Base-by-base conservation (phyloP, 2,329 filamentous ascomycete genomes). In the Alternaria ethzedia region DNA sequence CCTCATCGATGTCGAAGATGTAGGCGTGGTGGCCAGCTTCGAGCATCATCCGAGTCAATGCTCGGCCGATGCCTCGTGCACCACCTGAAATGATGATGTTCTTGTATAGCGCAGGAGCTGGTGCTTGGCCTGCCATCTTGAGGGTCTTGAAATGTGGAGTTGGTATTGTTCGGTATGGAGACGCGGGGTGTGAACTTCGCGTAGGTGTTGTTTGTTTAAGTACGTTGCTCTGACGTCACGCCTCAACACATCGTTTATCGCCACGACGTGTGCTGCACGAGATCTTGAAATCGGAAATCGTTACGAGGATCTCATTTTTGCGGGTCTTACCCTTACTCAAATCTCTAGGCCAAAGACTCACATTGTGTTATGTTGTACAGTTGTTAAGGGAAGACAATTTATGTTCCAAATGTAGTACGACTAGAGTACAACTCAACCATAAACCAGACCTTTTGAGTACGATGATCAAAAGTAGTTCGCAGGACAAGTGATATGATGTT, bases 11-110 rank as follows among this genome's bases (percentile, higher is more conserved):
- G 68, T 85, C 83, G 57, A 85, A 76, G 41, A 85, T 80, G 72
- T 81, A 84, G 64, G 85, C 80, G 43, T 80, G 80, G 71, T 84
- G 80, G 28, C 83, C 83, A 17, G 74, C 73, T 66, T 80, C 73
- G 46, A 82, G 82, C 57, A 82, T 80, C 63, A 84, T 82, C 23
- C 83, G 81, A n/a, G 79, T 79, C 32, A 85, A 69, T 28, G 78
- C 80, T 54, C 84, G 78, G 13, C 84, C 83, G 61, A 86, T 85
- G n/a, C 83, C 84, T 46, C 80, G 79, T 6, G 82, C 83, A 25
- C 80, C 82, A 23, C 83, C 83, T 30, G 76, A 79, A 43, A 83
- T 76, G 67, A 83, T 70, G 56, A 80, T 72, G 30, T 79, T 78
- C 54, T 73, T 78, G 17, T 74, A 72, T 30, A 65, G 50, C 13